Evolutionary conservation across 2,329 filamentous ascomycete genomes (phyloP).

Genomic region (Aspergillus sojae): DNA sequence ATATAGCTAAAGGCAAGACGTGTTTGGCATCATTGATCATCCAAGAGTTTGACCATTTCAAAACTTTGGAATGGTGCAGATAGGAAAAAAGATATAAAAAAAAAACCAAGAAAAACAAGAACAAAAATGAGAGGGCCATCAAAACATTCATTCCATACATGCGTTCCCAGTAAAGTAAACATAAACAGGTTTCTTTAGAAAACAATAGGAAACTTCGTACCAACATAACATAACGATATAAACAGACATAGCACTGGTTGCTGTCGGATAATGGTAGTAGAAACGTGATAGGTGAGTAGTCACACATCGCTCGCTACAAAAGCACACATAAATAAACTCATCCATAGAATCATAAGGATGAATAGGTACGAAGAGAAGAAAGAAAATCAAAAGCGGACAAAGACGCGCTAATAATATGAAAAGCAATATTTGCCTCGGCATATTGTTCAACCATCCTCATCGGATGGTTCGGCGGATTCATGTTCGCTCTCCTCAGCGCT

Average conservation of each 20-base stretch:
- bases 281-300: conserved; percentile 26
- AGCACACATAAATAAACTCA: conserved; percentile 24
- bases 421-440: not conserved
- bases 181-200: conserved; percentile 20
- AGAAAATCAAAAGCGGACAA: conserved; percentile 9
- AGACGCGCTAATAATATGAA: not conserved
- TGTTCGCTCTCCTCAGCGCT: conserved; percentile 57
- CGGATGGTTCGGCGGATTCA: conserved; percentile 50
- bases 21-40: conserved; percentile 2
- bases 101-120: conserved; percentile 6
- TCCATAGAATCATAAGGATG: conserved; percentile 32
- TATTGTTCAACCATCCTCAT: conserved; percentile 51
- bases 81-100: not conserved
- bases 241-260: conserved; percentile 29
- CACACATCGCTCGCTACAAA: conserved; percentile 40
- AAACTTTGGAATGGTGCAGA: not conserved
- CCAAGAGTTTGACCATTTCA: conserved; percentile 1
- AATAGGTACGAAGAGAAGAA: conserved; percentile 22
- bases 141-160: conserved; percentile 31
- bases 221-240: conserved; percentile 34
- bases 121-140: conserved; percentile 4
- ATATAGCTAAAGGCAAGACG: conserved; percentile 1
- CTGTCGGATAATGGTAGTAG: conserved; percentile 13
- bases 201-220: conserved; percentile 24
- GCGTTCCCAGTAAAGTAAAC: conserved; percentile 24